phyloP scores from a whole-genome alignment of 1,284 basidiomycete species.

The Sporisorium scitamineum region DNA sequence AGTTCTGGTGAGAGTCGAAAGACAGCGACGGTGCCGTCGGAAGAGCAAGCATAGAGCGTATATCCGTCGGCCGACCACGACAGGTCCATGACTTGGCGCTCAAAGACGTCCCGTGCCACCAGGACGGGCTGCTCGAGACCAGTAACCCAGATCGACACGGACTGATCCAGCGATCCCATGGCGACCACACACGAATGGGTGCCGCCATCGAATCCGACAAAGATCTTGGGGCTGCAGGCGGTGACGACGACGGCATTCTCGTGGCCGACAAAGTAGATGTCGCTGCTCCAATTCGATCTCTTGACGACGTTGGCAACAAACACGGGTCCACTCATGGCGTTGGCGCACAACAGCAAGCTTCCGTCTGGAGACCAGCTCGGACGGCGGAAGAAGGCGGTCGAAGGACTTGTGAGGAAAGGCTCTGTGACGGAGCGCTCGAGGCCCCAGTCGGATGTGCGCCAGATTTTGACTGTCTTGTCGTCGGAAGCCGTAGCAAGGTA shows the following conservation, averaged over 20 bases:
- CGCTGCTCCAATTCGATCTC: slow-evolving; percentile 74
- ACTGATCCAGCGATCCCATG: slow-evolving; percentile 54
- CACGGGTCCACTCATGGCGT: slow-evolving; percentile 96
- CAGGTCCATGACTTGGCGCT: slow-evolving; percentile 92
- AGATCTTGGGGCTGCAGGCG: slow-evolving; percentile 64
- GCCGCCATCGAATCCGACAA: slow-evolving; percentile 48
- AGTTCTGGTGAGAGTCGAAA: slow-evolving; percentile 84
- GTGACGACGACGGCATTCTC: slow-evolving; percentile 94
- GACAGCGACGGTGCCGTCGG: slow-evolving; percentile 91
- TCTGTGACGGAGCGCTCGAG: slow-evolving; percentile 85
- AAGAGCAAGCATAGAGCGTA: slow-evolving; percentile 92
- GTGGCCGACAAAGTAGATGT: slow-evolving; percentile 87
- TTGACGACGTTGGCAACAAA: slow-evolving; percentile 97
- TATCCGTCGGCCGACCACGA: slow-evolving; percentile 92
- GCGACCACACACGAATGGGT: slow-evolving; percentile 58
- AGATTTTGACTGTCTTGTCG: slow-evolving; percentile 94
- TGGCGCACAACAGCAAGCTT: slow-evolving; percentile 95
- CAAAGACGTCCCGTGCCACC: slow-evolving; percentile 92
- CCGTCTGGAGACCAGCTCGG: slow-evolving; percentile 99
- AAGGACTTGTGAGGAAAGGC: slow-evolving; percentile 92
- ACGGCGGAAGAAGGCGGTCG: slow-evolving; percentile 92
- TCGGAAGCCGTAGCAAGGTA: slow-evolving; percentile 85
- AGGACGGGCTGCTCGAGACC: slow-evolving; percentile 88
- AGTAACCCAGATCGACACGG: slow-evolving; percentile 56
- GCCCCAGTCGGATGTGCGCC: slow-evolving; percentile 92